These are phyloP conservation scores for Suhomyces coccinellae DNA, from an alignment of 1,139 yeast species.

Conservation along the genomic window DNA sequence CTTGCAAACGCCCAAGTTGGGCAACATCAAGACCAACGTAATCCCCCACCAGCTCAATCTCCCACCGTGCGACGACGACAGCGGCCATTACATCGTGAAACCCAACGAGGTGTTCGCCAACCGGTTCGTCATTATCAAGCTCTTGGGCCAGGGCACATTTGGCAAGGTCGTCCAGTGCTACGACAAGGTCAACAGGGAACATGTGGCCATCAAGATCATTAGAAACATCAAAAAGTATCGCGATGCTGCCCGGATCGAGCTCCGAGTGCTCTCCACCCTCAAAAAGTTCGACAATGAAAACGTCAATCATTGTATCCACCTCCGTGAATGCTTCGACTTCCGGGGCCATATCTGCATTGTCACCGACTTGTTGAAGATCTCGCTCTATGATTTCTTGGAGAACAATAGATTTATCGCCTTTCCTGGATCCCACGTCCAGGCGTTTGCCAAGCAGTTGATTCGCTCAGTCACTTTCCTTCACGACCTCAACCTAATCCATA, in stretches of 20 bases:
- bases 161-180: conserved; percentile 86
- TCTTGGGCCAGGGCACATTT: conserved; percentile 96
- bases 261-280: conserved; percentile 74
- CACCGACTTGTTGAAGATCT: conserved; percentile 81
- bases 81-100: conserved; percentile 78
- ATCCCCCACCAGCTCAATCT: conserved; percentile 40
- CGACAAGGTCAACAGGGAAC: conserved; percentile 56
- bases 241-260: conserved; percentile 84
- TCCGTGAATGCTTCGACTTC: conserved; percentile 89
- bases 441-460: conserved; percentile 81
- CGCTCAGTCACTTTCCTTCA: conserved; percentile 87
- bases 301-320: conserved; percentile 68
- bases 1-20: conserved; percentile 42
- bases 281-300: conserved; percentile 75
- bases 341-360: conserved; percentile 93
- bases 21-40: conserved; percentile 44
- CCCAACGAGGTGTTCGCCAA: conserved; percentile 62
- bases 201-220: conserved; percentile 90
- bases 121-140: conserved; percentile 61
- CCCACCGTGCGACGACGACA: conserved; percentile 67
- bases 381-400: conserved; percentile 86
- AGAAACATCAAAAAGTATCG: conserved; percentile 75
- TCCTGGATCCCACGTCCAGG: conserved; percentile 86
- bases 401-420: conserved; percentile 70
- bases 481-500: conserved; percentile 85